Evolutionary conservation across 805 yeast genomes (phyloP).

Genomic region (Lachancea mirantina): DNA sequence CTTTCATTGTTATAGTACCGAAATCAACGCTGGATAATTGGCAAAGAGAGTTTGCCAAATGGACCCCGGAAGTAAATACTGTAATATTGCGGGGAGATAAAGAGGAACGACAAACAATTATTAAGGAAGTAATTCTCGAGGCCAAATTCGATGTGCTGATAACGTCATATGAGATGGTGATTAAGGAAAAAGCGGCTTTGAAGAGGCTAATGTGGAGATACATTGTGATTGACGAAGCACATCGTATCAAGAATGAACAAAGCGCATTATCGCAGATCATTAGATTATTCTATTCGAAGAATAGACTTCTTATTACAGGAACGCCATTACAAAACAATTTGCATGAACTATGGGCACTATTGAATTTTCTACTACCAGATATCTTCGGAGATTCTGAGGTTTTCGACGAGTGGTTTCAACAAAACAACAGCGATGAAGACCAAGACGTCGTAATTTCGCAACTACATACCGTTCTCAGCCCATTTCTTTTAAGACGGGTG

Average conservation of each 20-base stretch:
- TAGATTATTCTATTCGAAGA: conserved; percentile 76
- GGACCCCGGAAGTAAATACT: conserved; percentile 93
- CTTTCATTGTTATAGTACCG: conserved; percentile 87
- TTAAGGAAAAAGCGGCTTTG: conserved; percentile 75
- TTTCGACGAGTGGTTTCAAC: conserved; percentile 83
- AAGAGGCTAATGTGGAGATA: conserved; percentile 90
- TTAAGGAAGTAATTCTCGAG: conserved; percentile 51
- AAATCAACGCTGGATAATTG: conserved; percentile 94
- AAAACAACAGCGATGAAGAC: conserved; percentile 40
- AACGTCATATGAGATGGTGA: conserved; percentile 89
- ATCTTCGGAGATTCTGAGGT: conserved; percentile 87
- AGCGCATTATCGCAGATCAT: conserved; percentile 88
- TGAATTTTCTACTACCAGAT: conserved; percentile 87
- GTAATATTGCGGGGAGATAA: conserved; percentile 85
- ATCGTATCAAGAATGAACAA: conserved; percentile 91
- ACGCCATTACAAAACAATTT: conserved; percentile 92
- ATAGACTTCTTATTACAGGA: conserved; percentile 84
- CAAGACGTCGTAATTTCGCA: conserved; percentile 85
- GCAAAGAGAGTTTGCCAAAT: conserved; percentile 87
- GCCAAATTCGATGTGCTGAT: conserved; percentile 85
- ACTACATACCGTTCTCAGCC: conserved; percentile 79
- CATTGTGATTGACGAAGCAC: conserved; percentile 92
- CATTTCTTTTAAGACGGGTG: conserved; percentile 82
- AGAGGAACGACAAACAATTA: conserved; percentile 60
- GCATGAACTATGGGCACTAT: conserved; percentile 93